A percentile compares a stretch with the other conserved stretches of the same genome.
Evolutionary conservation across 1,284 basidiomycete species (phyloP).

Genomic region (Phenoliferia sp.): DNA sequence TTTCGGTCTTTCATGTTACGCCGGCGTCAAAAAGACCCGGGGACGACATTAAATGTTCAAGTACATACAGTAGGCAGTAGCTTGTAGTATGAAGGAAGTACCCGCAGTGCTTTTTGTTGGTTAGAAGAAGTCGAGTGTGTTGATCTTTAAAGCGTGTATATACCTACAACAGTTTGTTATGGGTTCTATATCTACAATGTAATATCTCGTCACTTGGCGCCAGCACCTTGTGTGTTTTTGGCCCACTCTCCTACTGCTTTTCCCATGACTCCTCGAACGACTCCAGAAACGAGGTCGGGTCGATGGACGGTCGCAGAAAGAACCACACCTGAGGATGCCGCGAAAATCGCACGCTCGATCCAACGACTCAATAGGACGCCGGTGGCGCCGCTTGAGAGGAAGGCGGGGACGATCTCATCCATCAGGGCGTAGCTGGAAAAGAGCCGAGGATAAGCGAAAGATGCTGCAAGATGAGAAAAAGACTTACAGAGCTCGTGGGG

Average conservation of each 20-base stretch:
- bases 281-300: slow-evolving; percentile 28
- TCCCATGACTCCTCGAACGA: slow-evolving; percentile 23
- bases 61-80: background rate
- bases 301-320: slow-evolving; percentile 24
- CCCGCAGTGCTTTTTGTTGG: too few species aligned
- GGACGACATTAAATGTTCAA: background rate
- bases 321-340: slow-evolving; percentile 23
- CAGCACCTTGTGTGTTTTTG: too few species aligned
- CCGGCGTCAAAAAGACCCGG: background rate
- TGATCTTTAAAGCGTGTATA: too few species aligned
- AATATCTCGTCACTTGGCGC: slow-evolving; percentile 11
- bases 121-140: too few species aligned
- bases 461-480: too few species aligned
- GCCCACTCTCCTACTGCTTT: slow-evolving; percentile 2
- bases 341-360: slow-evolving; percentile 29
- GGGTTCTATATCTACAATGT: background rate
- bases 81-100: too few species aligned
- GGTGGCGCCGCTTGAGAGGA: slow-evolving; percentile 6
- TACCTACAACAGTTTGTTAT: too few species aligned
- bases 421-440: slow-evolving; percentile 24
- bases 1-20: background rate
- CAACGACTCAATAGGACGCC: slow-evolving; percentile 18
- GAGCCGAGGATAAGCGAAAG: background rate
- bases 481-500: slow-evolving; percentile 40
- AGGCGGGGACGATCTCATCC: slow-evolving; percentile 25